These are phyloP conservation scores for Fragilaria crotonensis DNA, from an alignment of 108 stramenopile genomes.

Conservation along the genomic window DNA sequence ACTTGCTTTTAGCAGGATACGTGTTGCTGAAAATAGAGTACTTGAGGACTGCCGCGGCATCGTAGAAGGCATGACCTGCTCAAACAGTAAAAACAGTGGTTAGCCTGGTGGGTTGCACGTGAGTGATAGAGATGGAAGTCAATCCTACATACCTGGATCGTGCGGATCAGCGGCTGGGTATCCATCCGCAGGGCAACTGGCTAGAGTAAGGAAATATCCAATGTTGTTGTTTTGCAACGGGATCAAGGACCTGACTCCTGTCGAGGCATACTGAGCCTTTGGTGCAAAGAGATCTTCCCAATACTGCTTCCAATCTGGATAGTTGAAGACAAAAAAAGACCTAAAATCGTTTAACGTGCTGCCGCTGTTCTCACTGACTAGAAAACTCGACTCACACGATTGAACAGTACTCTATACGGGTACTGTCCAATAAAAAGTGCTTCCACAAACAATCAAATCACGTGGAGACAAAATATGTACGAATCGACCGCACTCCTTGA, in stretches of 20 bases:
- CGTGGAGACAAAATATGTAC: too few species aligned
- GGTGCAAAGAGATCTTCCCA: not conserved
- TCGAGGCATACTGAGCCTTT: not conserved
- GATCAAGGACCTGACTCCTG: not conserved
- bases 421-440: too few species aligned
- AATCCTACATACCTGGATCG: slow-evolving; percentile 1
- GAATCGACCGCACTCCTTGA: too few species aligned
- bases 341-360: too few species aligned
- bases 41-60: slow-evolving; percentile 5
- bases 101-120: not conserved
- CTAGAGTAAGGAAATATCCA: not conserved
- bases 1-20: not conserved
- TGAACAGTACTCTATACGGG: too few species aligned
- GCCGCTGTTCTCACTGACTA: too few species aligned
- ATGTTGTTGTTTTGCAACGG: not conserved
- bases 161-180: not conserved
- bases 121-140: not conserved
- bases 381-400: too few species aligned
- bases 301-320: not conserved
- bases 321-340: too few species aligned
- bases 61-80: slow-evolving; percentile 5
- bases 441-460: too few species aligned
- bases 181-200: slow-evolving; percentile 5
- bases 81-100: not conserved
- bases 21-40: not conserved